Conservation (phyloP, 768 basidiomycete genomes). For the Pholiota microspora region DNA sequence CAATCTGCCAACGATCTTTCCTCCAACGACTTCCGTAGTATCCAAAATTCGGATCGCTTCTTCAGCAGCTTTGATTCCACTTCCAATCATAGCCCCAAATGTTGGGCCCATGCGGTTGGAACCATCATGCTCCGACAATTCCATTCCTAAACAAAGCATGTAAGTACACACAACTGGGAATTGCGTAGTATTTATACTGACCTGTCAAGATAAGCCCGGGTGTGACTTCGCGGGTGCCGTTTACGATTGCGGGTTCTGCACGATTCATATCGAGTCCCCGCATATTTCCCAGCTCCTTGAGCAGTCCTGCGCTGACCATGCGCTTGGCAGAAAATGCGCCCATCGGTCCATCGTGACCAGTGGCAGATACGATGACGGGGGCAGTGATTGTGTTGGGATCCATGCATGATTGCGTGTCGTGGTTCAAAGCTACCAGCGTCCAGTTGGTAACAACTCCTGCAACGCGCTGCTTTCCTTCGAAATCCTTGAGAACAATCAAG, state of each 20-base stretch:
- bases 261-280: constrained; percentile 78
- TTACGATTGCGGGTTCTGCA: constrained; percentile 80
- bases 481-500: constrained; percentile 65
- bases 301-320: constrained; percentile 70
- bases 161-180: neutral
- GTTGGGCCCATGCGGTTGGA: constrained; percentile 78
- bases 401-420: constrained; percentile 78
- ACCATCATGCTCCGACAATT: constrained; percentile 79
- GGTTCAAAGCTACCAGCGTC: constrained; percentile 53
- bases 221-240: constrained; percentile 71
- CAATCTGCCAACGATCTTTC: constrained; percentile 49
- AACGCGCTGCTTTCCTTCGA: constrained; percentile 48
- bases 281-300: constrained; percentile 79
- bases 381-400: constrained; percentile 84
- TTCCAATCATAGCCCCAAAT: constrained; percentile 79
- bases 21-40: constrained; percentile 46
- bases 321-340: constrained; percentile 82
- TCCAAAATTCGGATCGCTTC: constrained; percentile 58
- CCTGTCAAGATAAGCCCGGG: constrained; percentile 76
- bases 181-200: constrained; percentile 26
- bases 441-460: constrained; percentile 52
- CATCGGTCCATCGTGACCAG: constrained; percentile 79
- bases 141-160: constrained; percentile 56
- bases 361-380: constrained; percentile 67
- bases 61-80: constrained; percentile 70